Evolutionary conservation across 345 rosid species (phyloP).

Genomic region (Sisymbrium altissimum): DNA sequence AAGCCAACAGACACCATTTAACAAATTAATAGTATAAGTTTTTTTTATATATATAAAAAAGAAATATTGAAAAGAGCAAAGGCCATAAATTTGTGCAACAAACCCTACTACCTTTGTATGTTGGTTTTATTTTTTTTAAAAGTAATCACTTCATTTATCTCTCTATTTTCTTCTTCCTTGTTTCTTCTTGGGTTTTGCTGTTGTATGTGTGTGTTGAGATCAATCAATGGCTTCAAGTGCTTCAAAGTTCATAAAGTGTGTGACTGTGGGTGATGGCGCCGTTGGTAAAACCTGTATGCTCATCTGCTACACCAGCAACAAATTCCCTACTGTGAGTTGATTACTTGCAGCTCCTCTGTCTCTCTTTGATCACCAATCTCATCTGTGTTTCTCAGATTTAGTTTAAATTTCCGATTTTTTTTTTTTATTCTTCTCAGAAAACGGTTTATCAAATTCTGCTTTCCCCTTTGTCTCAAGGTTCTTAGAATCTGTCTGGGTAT

Average conservation of each 20-base stretch:
- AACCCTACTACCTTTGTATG: slow-evolving; percentile 17
- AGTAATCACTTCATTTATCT: slow-evolving; percentile 32
- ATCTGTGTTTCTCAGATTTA: no score
- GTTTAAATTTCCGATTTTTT: no score
- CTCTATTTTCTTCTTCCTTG: not conserved
- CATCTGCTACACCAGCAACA: slow-evolving; percentile 42
- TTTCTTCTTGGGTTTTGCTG: not conserved
- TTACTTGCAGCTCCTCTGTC: no score
- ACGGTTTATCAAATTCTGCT: not conserved
- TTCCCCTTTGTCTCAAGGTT: not conserved
- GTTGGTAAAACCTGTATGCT: slow-evolving; percentile 43
- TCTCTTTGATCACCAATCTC: not conserved
- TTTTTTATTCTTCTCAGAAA: no score
- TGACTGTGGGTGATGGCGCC: slow-evolving; percentile 41
- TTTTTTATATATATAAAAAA: not conserved
- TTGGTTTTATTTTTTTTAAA: slow-evolving; percentile 3
- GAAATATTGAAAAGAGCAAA: not conserved
- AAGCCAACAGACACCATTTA: slow-evolving; percentile 10
- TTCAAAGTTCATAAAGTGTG: slow-evolving; percentile 38
- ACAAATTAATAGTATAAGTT: not conserved
- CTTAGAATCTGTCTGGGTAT: slow-evolving; percentile 13
- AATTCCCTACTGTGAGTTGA: slow-evolving; percentile 37
- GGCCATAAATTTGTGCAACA: slow-evolving; percentile 24
- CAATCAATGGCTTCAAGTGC: slow-evolving; percentile 34
- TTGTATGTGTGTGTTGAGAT: slow-evolving; percentile 7